Percentiles rank a stretch among this genome's conserved stretches.
These are phyloP conservation scores for Candida mattraensis DNA, from an alignment of 805 yeast genomes.

Conservation along the genomic window DNA sequence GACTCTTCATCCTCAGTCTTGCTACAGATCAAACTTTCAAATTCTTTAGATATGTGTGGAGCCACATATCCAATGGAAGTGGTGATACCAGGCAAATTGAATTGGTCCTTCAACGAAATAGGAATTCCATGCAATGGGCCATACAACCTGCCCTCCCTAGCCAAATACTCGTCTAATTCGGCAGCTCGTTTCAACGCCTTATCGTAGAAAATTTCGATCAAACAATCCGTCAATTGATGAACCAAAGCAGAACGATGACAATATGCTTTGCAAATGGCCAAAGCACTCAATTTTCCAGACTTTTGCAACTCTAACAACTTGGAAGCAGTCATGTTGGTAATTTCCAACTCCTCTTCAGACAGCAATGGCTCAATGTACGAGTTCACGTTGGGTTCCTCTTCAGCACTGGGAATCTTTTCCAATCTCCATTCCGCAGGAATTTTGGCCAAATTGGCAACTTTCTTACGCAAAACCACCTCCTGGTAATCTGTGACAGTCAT, in stretches of 20 bases:
- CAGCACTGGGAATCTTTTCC: slow-evolving; percentile 27
- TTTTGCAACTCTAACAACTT: slow-evolving; percentile 30
- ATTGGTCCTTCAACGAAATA: slow-evolving; percentile 46
- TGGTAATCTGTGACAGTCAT: slow-evolving; percentile 17
- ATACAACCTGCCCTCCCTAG: slow-evolving; percentile 34
- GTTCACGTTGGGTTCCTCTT: slow-evolving; percentile 28
- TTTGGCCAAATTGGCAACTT: slow-evolving; percentile 18
- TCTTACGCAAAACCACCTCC: slow-evolving; percentile 22
- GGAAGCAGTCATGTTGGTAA: slow-evolving; percentile 23
- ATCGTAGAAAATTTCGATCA: slow-evolving; percentile 42
- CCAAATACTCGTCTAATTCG: slow-evolving; percentile 38
- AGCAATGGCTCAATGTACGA: slow-evolving; percentile 22
- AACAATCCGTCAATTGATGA: slow-evolving; percentile 44
- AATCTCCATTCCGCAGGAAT: slow-evolving; percentile 36
- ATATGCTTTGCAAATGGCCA: slow-evolving; percentile 39
- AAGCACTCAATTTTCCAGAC: slow-evolving; percentile 34
- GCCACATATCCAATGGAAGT: slow-evolving; percentile 43
- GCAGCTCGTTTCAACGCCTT: slow-evolving; percentile 40
- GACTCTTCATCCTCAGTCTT: slow-evolving; percentile 33
- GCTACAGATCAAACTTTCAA: slow-evolving; percentile 24
- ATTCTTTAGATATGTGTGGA: slow-evolving; percentile 30
- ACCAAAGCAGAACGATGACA: slow-evolving; percentile 43
- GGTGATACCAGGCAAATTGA: slow-evolving; percentile 38
- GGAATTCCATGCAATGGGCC: slow-evolving; percentile 50
- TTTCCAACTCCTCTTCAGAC: slow-evolving; percentile 23